These are phyloP conservation scores for Aspergillus aculeatus DNA, from an alignment of 2,329 filamentous ascomycete species.

Conservation along the genomic window DNA sequence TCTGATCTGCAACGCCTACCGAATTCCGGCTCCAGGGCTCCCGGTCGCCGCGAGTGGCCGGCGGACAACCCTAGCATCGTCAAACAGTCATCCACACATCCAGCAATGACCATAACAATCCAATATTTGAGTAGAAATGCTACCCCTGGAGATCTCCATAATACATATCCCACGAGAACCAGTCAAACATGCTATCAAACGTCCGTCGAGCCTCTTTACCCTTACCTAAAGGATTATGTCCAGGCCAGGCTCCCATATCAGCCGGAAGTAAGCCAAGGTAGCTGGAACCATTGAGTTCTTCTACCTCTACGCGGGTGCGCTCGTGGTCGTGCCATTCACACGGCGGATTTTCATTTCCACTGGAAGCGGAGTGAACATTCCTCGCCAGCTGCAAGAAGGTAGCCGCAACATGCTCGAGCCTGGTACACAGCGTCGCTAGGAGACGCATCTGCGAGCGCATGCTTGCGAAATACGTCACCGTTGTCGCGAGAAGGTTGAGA, in stretches of 20 bases:
- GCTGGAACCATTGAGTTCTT: background rate
- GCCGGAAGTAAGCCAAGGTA: conserved; percentile 7
- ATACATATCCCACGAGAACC: conserved; percentile 7
- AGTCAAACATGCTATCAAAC: conserved; percentile 3
- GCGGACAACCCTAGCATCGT: too few species aligned
- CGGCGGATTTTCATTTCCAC: too few species aligned
- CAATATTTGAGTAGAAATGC: too few species aligned
- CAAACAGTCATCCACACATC: too few species aligned
- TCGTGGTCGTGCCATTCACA: too few species aligned
- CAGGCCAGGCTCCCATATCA: background rate
- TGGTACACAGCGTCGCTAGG: background rate
- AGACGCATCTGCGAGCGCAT: conserved; percentile 2
- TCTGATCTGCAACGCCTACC: too few species aligned
- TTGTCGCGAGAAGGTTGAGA: background rate
- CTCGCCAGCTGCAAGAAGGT: background rate
- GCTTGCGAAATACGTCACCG: background rate
- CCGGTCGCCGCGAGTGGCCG: too few species aligned
- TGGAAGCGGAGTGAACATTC: background rate
- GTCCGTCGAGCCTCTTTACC: background rate
- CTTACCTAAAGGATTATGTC: background rate
- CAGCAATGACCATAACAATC: too few species aligned
- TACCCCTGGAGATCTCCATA: background rate
- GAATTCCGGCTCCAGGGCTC: too few species aligned
- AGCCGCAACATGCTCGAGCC: background rate
- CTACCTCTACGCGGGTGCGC: background rate